Evolutionary conservation across 768 basidiomycete genomes (phyloP).

Genomic region (Termitomyces titanicus): DNA sequence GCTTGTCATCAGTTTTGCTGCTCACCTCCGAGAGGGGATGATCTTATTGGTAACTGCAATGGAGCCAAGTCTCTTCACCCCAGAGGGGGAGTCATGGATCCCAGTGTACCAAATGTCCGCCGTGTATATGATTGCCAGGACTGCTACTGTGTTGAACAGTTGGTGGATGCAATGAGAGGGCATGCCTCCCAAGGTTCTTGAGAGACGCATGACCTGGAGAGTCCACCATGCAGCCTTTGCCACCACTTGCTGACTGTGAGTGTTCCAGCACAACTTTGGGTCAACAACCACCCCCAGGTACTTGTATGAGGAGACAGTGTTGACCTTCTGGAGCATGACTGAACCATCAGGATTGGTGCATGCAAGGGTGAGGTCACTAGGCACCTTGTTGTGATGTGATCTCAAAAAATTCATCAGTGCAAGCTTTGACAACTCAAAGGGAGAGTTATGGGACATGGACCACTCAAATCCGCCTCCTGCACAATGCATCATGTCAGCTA

Average conservation of each 20-base stretch:
- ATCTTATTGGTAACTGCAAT: neutral
- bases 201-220: neutral
- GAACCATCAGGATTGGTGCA: neutral
- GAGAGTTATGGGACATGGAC: neutral
- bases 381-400: neutral
- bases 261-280: neutral
- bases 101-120: neutral
- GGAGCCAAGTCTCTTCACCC: constrained; percentile 1
- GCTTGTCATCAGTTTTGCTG: too few species aligned
- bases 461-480: neutral
- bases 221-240: constrained; percentile 3
- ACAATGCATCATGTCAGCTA: neutral
- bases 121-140: constrained; percentile 1
- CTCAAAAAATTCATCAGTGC: neutral
- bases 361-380: neutral
- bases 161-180: neutral
- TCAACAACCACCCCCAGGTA: neutral
- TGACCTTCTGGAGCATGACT: neutral
- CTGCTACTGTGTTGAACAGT: constrained; percentile 9
- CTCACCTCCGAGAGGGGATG: neutral
- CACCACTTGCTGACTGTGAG: neutral
- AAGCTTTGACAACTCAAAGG: neutral
- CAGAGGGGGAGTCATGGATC: neutral
- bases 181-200: neutral
- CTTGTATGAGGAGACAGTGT: neutral